These are phyloP conservation scores for Pichia sp. DNA, from an alignment of 1,139 yeast genomes.

Conservation along the genomic window DNA sequence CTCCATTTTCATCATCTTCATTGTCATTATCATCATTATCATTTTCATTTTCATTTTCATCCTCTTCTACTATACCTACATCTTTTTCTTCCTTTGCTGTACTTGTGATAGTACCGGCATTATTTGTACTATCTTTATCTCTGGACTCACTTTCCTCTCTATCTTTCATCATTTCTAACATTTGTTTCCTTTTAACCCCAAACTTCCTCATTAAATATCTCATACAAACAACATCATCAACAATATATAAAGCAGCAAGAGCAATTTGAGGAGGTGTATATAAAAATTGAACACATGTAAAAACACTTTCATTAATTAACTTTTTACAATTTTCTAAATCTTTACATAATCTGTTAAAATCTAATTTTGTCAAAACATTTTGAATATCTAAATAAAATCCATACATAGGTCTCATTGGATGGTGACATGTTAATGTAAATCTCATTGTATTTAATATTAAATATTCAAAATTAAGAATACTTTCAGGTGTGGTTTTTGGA, in stretches of 20 bases:
- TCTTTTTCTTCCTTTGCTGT: neutral
- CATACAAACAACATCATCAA: slow-evolving; percentile 57
- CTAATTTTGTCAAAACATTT: slow-evolving; percentile 40
- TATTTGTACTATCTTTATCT: neutral
- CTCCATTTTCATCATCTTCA: slow-evolving; percentile 4
- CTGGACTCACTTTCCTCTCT: neutral
- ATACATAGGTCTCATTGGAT: slow-evolving; percentile 79
- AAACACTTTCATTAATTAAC: slow-evolving; percentile 56
- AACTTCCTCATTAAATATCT: slow-evolving; percentile 59
- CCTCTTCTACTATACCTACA: neutral
- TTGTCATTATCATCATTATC: slow-evolving; percentile 1
- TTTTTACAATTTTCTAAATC: slow-evolving; percentile 64
- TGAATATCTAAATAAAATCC: slow-evolving; percentile 92
- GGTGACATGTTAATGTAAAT: slow-evolving; percentile 81
- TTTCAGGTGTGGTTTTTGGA: slow-evolving; percentile 57
- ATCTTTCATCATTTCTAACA: slow-evolving; percentile 13
- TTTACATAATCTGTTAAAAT: slow-evolving; percentile 39
- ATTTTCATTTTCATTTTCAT: neutral
- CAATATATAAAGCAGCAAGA: slow-evolving; percentile 68
- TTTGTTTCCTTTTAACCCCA: slow-evolving; percentile 23
- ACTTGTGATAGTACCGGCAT: neutral
- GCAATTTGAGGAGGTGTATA: slow-evolving; percentile 96
- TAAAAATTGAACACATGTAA: slow-evolving; percentile 69
- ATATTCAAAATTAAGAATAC: slow-evolving; percentile 75
- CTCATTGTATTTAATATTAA: slow-evolving; percentile 63